Evolutionary conservation across 495 filamentous ascomycete species (phyloP).

Genomic region (Podospora pseudoanserina): DNA sequence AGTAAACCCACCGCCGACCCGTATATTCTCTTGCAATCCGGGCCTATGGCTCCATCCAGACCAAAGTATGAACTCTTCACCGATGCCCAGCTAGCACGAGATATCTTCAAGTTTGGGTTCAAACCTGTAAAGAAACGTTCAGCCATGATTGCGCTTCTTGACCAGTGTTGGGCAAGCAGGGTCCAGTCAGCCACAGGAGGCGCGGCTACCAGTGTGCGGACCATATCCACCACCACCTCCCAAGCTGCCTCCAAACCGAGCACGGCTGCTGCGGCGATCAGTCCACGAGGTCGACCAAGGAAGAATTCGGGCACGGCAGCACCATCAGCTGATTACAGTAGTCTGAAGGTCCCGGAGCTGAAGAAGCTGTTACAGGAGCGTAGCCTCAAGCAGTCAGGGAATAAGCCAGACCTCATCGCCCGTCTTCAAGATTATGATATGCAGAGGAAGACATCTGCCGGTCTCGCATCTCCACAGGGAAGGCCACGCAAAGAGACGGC

Average conservation of each 20-base stretch:
- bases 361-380: slow-evolving; percentile 9
- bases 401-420: slow-evolving; percentile 4
- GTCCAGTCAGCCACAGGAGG: slow-evolving; percentile 11
- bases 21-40: neutral
- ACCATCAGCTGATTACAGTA: neutral
- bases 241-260: slow-evolving; percentile 5
- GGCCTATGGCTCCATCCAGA: neutral
- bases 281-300: slow-evolving; percentile 44
- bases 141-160: slow-evolving; percentile 66
- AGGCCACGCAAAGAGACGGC: slow-evolving; percentile 23
- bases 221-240: slow-evolving; percentile 23
- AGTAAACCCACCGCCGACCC: neutral
- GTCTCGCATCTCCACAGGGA: slow-evolving; percentile 11
- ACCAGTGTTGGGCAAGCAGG: slow-evolving; percentile 67
- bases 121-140: slow-evolving; percentile 67
- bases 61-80: slow-evolving; percentile 64
- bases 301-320: slow-evolving; percentile 25
- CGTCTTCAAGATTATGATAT: slow-evolving; percentile 4
- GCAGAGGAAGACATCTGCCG: neutral
- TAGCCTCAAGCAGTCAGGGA: neutral
- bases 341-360: neutral
- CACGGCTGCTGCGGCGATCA: slow-evolving; percentile 23
- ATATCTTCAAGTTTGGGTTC: slow-evolving; percentile 65
- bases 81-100: slow-evolving; percentile 59
- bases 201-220: neutral